A percentile compares a stretch with the other conserved stretches of the same genome.
Evolutionary conservation across 306 rosid genomes (phyloP).

Genomic region (Geum urbanum): DNA sequence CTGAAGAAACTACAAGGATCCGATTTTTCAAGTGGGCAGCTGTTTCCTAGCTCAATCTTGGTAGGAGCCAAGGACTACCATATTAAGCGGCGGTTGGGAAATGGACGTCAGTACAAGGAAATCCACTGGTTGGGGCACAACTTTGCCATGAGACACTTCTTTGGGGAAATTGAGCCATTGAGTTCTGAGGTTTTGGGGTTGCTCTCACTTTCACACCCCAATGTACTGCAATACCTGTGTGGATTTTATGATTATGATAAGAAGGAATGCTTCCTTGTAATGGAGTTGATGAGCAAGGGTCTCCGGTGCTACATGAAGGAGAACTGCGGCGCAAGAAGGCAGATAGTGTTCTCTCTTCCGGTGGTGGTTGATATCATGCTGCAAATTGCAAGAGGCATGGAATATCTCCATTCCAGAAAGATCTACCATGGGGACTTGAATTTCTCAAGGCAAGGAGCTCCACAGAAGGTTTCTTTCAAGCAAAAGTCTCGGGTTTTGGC

Average conservation of each 20-base stretch:
- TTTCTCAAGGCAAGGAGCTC: constrained; percentile 56
- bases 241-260: constrained; percentile 75
- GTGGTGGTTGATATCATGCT: constrained; percentile 88
- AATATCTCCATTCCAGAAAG: constrained; percentile 65
- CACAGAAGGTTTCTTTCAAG: constrained; percentile 69
- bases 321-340: constrained; percentile 67
- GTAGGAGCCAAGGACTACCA: constrained; percentile 58
- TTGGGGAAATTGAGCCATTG: constrained; percentile 40
- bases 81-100: constrained; percentile 60
- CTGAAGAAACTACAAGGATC: constrained; percentile 46
- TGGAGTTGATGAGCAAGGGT: constrained; percentile 78
- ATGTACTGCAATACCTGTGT: constrained; percentile 58
- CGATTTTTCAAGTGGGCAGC: constrained; percentile 23
- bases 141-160: constrained; percentile 67
- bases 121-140: constrained; percentile 84
- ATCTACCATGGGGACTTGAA: constrained; percentile 77
- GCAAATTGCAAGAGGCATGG: constrained; percentile 89
- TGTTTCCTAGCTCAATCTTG: constrained; percentile 49
- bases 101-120: constrained; percentile 63
- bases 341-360: constrained; percentile 58
- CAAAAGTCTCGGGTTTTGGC: constrained; percentile 73
- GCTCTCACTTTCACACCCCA: constrained; percentile 70
- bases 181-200: constrained; percentile 48
- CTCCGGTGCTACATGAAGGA: constrained; percentile 65
- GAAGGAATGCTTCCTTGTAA: constrained; percentile 61